Conservation (phyloP, 106 monocot species). For the Cymbidium sinense region DNA sequence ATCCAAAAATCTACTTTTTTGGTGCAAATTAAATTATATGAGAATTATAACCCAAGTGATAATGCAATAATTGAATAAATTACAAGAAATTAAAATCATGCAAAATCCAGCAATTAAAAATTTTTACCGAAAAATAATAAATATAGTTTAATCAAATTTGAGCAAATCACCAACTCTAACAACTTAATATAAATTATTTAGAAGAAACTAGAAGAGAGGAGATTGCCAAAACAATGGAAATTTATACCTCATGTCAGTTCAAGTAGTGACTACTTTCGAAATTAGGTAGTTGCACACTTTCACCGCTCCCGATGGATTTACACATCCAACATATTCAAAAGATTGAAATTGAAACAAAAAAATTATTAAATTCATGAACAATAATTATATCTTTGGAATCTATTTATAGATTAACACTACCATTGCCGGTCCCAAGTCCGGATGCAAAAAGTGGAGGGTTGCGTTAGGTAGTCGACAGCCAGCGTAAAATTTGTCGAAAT, state of each 20-base stretch:
- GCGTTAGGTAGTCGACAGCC: no score
- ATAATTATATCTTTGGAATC: no score
- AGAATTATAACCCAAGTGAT: not conserved
- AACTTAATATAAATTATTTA: not conserved
- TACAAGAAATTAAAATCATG: not conserved
- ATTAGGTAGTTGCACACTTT: not conserved
- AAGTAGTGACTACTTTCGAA: not conserved
- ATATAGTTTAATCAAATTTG: not conserved
- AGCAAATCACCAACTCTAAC: not conserved
- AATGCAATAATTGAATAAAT: not conserved
- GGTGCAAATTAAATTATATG: not conserved
- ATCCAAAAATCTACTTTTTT: not conserved
- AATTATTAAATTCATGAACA: no score
- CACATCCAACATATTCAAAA: not conserved
- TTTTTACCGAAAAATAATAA: not conserved
- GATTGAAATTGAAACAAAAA: not conserved
- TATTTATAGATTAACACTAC: not conserved
- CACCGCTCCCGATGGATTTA: not conserved
- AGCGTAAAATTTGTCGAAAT: no score
- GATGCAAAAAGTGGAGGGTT: no score
- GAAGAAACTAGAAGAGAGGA: not conserved
- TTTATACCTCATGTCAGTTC: not conserved
- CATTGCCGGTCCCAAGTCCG: no score
- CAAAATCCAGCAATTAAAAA: not conserved
- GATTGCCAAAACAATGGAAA: not conserved